Evolutionary conservation across 441 rosid genomes (phyloP), one percentile per base, ranked within the genome.

Genomic region (Syzygium malaccense): DNA sequence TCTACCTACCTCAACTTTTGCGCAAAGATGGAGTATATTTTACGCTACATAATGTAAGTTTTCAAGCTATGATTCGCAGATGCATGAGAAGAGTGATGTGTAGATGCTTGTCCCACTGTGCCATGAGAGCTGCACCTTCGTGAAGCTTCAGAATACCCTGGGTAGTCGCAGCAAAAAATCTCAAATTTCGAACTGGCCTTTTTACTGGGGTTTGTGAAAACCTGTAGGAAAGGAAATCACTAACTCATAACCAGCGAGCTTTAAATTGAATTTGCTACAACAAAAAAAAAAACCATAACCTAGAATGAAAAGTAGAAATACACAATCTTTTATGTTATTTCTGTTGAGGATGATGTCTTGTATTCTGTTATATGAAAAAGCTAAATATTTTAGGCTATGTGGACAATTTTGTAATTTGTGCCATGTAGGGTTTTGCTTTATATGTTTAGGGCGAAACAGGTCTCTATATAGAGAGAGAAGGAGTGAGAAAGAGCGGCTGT

Each of bases 201-300:
- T 97, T 97, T 83, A 96, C 95, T 86, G 99, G 98, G 45, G 91
- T 97, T 97, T 88, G 99, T 97, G 92, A 93, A 96, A 88, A 98
- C 99, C 98, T 97, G 94, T 79, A 89, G 54, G 55, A 86, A 45
- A 58, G 80, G 6, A 55, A 58, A 66, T 71, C 49, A 68, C 32
- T 53, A 45, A 60, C 62, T 55, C 14, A 79, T 54, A 30, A 88
- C 55, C 28, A 9, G 64, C 51, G 28, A 56, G 32, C 13, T 55
- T 85, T 53, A 20, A n/a, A 49, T 87, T 30, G 4, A 71, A 10
- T 64, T 18, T 28, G 32, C 48, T 15, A 60, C 66, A 60, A 32
- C 17, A 6, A 28, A 60, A 60, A 60, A 26, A 26, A 60, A n/a
- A 55, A 30, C 3, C 32, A 49, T 14, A 30, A 10, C 64, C 64